Base-by-base conservation (phyloP, 331 rosid genomes). In the Dryas integrifolia region DNA sequence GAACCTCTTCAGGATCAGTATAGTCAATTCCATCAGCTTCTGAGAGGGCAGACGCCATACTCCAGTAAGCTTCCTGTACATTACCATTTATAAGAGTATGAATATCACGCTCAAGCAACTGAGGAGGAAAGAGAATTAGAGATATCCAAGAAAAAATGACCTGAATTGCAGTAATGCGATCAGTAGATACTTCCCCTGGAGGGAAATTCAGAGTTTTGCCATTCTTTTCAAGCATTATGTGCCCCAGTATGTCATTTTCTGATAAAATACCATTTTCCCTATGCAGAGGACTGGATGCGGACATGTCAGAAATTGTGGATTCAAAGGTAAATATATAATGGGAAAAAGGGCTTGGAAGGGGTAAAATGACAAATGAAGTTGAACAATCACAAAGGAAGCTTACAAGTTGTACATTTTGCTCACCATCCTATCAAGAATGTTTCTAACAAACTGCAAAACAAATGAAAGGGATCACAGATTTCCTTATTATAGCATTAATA, bases 1-100 rank as follows among this genome's bases (percentile, higher is more conserved):
- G 64, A 82, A 94, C 98, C 98, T 94, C 98, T 78, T 94, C 96
- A 38, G 98, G 96, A 84, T 94, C 89, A 53, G 97, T 89, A 80
- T 89, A 94, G 79, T 94, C 97, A 61, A 94, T 82, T 80, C 97
- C 98, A 87, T 94, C 97, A 49, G 96, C 98, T 86, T 89, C 96
- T 50, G 89, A 94, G 65, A 94, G 91, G 35, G 95, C 97, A 50
- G 96, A 86, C 16, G 96, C 96, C 95, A 94, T 89, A 78, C 92
- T 91, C 92, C 91, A 85, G 88, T 94, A 91, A 65, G 93, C 96
- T 81, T 94, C 98, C 97, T 94, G 84, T 67, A 77, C 65, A 57
- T 44, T 40, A 71, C 56, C 74, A 84, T 74, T 47, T 30, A 75
- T 9, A 60, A 45, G 44, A 60, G 44, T 35, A 47, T 60, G 56